These are phyloP conservation scores for Gremmenia infestans DNA, from an alignment of 2,329 filamentous ascomycete genomes.

Conservation along the genomic window DNA sequence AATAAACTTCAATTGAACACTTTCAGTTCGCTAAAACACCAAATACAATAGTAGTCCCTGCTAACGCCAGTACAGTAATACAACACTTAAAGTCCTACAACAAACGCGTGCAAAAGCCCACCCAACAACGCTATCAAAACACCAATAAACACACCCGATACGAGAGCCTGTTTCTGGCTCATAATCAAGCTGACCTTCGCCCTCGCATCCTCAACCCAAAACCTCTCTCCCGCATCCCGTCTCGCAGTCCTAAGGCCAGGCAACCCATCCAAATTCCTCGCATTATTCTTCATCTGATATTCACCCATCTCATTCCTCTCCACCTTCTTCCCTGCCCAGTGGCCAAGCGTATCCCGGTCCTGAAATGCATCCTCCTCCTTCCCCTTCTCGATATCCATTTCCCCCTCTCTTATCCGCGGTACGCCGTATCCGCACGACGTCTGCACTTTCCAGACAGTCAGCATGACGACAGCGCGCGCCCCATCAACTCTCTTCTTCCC, in stretches of 20 bases:
- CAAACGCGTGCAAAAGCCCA: neutral
- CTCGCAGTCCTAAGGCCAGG: conserved; percentile 52
- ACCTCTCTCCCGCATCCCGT: conserved; percentile 42
- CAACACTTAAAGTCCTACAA: neutral
- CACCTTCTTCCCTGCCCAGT: conserved; percentile 45
- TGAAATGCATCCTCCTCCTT: conserved; percentile 40
- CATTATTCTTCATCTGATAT: conserved; percentile 56
- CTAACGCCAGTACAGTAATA: too few relatives aligned
- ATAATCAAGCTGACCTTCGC: conserved; percentile 10
- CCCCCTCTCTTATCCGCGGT: conserved; percentile 33
- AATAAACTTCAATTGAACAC: too few relatives aligned
- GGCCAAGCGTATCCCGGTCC: conserved; percentile 51
- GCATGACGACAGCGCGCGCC: conserved; percentile 54
- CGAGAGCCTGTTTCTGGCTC: conserved; percentile 9
- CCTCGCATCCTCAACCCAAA: conserved; percentile 39
- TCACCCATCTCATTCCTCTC: conserved; percentile 44
- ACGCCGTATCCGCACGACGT: conserved; percentile 64
- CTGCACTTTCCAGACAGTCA: conserved; percentile 61
- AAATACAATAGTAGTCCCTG: too few relatives aligned
- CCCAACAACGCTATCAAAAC: conserved; percentile 5
- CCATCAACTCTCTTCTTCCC: conserved; percentile 40
- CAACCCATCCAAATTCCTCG: conserved; percentile 52
- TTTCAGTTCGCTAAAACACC: too few relatives aligned
- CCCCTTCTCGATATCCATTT: conserved; percentile 9
- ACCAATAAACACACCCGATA: conserved; percentile 11